Evolutionary conservation across 495 filamentous ascomycete species (phyloP), one percentile per base, ranked within the genome.

Genomic region (Usnea hakonensis): DNA sequence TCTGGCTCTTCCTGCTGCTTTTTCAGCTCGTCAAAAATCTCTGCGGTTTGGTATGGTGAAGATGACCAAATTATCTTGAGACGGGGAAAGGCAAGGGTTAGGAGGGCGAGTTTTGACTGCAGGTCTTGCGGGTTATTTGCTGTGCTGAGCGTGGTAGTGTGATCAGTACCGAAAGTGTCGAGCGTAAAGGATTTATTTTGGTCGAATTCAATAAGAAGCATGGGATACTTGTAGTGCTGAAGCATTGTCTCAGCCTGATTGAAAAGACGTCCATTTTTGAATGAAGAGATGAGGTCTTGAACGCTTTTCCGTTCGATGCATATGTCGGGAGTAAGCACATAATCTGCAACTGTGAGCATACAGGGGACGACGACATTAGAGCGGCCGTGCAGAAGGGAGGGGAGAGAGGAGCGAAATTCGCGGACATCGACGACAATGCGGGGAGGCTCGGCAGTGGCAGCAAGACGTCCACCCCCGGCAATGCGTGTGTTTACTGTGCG

Each of bases 161-260:
- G 88, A 3, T 90, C 78, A 60, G 90, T 90, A 14, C 90, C 87
- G 70, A 95, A 96, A 0, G 90, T 90, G 73, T 97, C 94, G 19
- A 98, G 87, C 13, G 90, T 97, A 73, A 98, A 98, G 26, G 89
- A 90, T 70, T 96, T 96, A 75, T 95, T 91, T 70, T 95, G 89
- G 73, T 97, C 92, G 74, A 98, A 98, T 71, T 98, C 94, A 67
- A 98, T 96, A 37, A 98, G 79, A 5, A 98, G 85, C 81, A 97
- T 88, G 0, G 93, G 90, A 65, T 74, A 84, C 68, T 89, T 88
- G 82, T 98, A 98, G 75, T 97, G 84, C 68, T 88, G 82, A 37
- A 93, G 83, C 95, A 98, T 97, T 26, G 87, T 87, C 75, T 98
- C 95, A 30, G 87, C 87, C 76, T 98, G 94, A 68, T 86, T 89